Base-by-base conservation (phyloP, 2,329 filamentous ascomycete genomes). In the Colletotrichum sublineola region DNA sequence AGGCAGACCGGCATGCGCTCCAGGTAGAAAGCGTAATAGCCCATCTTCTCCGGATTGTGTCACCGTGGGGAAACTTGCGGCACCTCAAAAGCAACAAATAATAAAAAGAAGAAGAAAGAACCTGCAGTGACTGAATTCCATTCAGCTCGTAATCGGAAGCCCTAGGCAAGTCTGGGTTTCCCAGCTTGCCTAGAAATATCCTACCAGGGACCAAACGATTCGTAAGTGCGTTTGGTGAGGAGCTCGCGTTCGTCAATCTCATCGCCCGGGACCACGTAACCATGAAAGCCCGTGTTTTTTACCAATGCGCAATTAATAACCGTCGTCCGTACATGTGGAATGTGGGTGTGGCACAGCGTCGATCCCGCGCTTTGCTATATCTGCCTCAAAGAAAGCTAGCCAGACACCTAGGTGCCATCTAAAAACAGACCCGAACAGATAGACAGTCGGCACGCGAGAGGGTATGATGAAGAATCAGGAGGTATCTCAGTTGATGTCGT, bases 401-500 rank as follows among this genome's bases (percentile, higher is more conserved):
- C 31, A 38, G 20, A 24, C 24, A 24, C 24, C 20, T 5, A 4
- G 12, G 11, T 14, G 36, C 33, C 5, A n/a, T 36, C 53, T n/a
- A 9, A 12, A 38, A 33, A 38, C 53, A 24, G 18, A n/a, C 20
- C 33, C 20, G 14, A 24, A 24, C 9, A 2, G 36, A 29, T 9
- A 18, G n/a, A 42, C 7, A 20, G 56, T 31, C n/a, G 8, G 38
- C 3, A 29, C 5, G 1, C 14, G n/a, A 53, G 8, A 42, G 12
- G 20, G 3, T 24, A 31, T 29, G 11, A 18, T 63, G n/a, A 68
- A 61, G 70, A 33, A 50, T 40, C 58, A 63, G 68, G 44, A 75
- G 73, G 71, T 72, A 74, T 75, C 73, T 75, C 67, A 61, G 64
- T 74, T 62, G 68, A 71, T 68, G 44, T 74, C 71, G 62, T 72